Conservation (phyloP, 495 filamentous ascomycete genomes). For the Xylaria telfairii region DNA sequence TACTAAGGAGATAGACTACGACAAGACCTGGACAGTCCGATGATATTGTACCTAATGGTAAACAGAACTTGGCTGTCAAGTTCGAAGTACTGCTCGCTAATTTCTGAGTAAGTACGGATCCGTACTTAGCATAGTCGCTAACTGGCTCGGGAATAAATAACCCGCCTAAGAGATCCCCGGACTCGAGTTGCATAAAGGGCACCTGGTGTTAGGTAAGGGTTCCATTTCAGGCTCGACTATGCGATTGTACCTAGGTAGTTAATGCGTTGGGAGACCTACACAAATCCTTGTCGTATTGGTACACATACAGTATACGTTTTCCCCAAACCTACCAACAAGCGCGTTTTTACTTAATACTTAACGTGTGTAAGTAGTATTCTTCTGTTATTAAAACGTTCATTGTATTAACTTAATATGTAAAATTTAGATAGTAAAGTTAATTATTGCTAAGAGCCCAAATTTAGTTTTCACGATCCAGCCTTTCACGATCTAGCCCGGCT, state of each 20-base stretch:
- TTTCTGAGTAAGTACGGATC: constrained; percentile 12
- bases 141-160: background rate
- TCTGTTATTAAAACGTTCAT: too few relatives aligned
- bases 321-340: too few relatives aligned
- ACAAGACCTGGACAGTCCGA: constrained; percentile 3
- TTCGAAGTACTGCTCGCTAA: constrained; percentile 20
- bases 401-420: too few relatives aligned
- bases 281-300: too few relatives aligned
- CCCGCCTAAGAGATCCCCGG: constrained; percentile 5
- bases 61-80: background rate
- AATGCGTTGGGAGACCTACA: constrained; percentile 71
- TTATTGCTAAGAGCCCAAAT: too few relatives aligned
- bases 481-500: too few relatives aligned
- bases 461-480: too few relatives aligned
- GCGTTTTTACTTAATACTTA: too few relatives aligned
- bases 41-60: background rate
- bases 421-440: too few relatives aligned
- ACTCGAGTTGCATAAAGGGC: constrained; percentile 11
- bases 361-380: too few relatives aligned
- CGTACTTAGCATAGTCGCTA: constrained; percentile 13
- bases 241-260: constrained; percentile 53
- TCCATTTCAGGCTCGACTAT: constrained; percentile 55
- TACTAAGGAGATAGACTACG: too few relatives aligned
- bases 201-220: background rate
- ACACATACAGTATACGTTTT: too few relatives aligned